Percentiles rank a stretch among this genome's conserved stretches.
phyloP scores from a whole-genome alignment of 805 yeast species.

The Danielozyma ontarioensis region DNA sequence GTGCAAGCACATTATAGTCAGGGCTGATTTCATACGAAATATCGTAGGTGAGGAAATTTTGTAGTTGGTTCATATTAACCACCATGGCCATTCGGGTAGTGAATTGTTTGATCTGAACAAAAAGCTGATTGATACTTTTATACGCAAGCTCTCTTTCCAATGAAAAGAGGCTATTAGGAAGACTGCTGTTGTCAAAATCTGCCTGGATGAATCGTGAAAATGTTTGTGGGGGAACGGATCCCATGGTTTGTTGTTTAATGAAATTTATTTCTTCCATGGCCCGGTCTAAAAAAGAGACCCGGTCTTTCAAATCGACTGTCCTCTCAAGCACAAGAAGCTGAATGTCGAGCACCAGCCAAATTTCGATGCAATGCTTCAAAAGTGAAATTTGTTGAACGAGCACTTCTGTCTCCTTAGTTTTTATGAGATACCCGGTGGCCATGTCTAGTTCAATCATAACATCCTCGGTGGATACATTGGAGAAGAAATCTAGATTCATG shows the following conservation, averaged over 20 bases:
- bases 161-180: slow-evolving; percentile 29
- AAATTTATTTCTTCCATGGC: slow-evolving; percentile 6
- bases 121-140: slow-evolving; percentile 12
- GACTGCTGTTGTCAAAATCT: slow-evolving; percentile 30
- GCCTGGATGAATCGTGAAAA: slow-evolving; percentile 34
- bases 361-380: slow-evolving; percentile 3
- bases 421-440: slow-evolving; percentile 17
- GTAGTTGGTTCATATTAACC: slow-evolving; percentile 18
- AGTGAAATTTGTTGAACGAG: neutral
- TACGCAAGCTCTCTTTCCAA: slow-evolving; percentile 17
- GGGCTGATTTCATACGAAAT: slow-evolving; percentile 17
- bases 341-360: neutral
- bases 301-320: neutral
- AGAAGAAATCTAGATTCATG: slow-evolving; percentile 44
- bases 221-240: slow-evolving; percentile 15
- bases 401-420: neutral
- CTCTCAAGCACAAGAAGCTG: neutral
- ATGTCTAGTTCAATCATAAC: slow-evolving; percentile 25
- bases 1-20: slow-evolving; percentile 42
- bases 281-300: slow-evolving; percentile 7
- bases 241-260: neutral
- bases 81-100: slow-evolving; percentile 14
- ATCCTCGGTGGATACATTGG: slow-evolving; percentile 14
- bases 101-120: slow-evolving; percentile 14
- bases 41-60: slow-evolving; percentile 21